Conservation (phyloP, 768 basidiomycete genomes). For the Phylloporus sp. region DNA sequence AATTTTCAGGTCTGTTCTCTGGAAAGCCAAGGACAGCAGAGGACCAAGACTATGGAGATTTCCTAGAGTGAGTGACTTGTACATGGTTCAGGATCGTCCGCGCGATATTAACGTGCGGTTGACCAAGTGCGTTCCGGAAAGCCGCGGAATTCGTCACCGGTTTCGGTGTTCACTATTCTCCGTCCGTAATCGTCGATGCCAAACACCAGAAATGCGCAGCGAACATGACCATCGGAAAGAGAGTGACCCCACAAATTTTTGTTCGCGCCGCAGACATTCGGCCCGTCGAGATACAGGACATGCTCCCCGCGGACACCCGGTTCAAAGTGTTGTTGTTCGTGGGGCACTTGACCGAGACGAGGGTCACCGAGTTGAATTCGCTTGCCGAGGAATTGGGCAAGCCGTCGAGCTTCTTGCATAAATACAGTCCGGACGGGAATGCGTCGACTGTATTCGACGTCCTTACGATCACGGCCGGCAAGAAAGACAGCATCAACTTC, state of each 20-base stretch:
- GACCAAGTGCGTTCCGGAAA: conserved; percentile 29
- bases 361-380: conserved; percentile 15
- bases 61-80: conserved; percentile 24
- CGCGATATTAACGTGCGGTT: not conserved
- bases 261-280: conserved; percentile 32
- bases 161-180: conserved; percentile 35
- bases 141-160: conserved; percentile 33
- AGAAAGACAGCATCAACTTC: conserved; percentile 30
- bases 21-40: conserved; percentile 45
- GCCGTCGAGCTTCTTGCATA: conserved; percentile 25
- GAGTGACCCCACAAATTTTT: conserved; percentile 32
- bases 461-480: conserved; percentile 19
- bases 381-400: conserved; percentile 25
- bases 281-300: conserved; percentile 35
- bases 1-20: conserved; percentile 31
- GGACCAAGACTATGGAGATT: conserved; percentile 30
- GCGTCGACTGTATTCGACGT: conserved; percentile 26
- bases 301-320: conserved; percentile 31
- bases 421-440: conserved; percentile 18
- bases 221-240: conserved; percentile 30
- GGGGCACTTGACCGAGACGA: conserved; percentile 20
- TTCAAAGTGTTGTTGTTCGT: conserved; percentile 35
- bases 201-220: conserved; percentile 27
- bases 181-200: conserved; percentile 30
- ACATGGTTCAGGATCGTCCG: not conserved